A percentile compares a stretch with the other conserved stretches of the same genome.
phyloP scores from a whole-genome alignment of 306 rosid species.

The Prunus mume region DNA sequence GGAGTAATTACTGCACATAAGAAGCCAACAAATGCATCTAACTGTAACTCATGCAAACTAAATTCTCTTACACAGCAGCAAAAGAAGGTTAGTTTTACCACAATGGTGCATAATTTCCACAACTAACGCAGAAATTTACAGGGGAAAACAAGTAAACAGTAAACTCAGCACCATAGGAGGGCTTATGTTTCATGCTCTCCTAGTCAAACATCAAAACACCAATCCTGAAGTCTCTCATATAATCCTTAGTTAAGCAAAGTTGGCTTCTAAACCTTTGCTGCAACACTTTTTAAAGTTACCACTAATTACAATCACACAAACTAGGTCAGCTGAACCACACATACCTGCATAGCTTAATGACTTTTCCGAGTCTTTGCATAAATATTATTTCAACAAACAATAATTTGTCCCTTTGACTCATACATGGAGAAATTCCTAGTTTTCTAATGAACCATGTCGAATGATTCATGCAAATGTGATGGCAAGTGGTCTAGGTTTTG shows the following conservation, averaged over 20 bases:
- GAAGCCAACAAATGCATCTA: not conserved
- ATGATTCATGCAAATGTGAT: not conserved
- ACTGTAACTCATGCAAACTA: not conserved
- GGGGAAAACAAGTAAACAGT: not conserved
- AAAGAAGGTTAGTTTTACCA: not conserved
- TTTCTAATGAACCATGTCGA: not conserved
- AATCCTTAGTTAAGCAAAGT: not conserved
- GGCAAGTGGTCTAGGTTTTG: not conserved
- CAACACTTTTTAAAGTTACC: not conserved
- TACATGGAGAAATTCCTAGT: not conserved
- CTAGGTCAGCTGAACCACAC: not conserved
- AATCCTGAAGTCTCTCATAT: not conserved
- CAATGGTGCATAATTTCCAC: not conserved
- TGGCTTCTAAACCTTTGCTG: not conserved
- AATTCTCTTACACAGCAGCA: not conserved
- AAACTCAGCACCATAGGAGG: not conserved
- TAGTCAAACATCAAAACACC: not conserved
- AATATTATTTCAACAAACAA: not conserved
- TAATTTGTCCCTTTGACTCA: constrained; percentile 1
- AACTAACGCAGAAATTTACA: not conserved
- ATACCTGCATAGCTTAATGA: not conserved
- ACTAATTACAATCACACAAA: not conserved
- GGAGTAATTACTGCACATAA: not conserved
- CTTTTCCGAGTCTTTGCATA: not conserved
- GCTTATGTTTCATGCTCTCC: not conserved